phyloP scores from a whole-genome alignment of 2,329 filamentous ascomycete genomes.

The Fusarium liriodendri region DNA sequence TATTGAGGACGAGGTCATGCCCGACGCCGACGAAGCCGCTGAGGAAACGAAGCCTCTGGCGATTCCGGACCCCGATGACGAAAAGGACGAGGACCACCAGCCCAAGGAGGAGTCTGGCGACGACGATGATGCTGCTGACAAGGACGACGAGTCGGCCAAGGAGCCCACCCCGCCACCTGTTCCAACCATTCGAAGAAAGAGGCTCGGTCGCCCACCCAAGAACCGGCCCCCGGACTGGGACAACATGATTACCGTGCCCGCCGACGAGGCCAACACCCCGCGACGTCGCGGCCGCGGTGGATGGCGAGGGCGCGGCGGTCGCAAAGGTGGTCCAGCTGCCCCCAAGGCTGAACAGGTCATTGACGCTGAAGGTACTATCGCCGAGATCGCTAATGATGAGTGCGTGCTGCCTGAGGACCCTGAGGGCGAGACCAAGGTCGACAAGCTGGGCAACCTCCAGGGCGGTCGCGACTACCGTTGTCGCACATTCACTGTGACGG shows the following conservation, averaged over 20 bases:
- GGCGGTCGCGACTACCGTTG: conserved; percentile 93
- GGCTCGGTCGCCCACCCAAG: conserved; percentile 88
- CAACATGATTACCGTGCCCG: conserved; percentile 66
- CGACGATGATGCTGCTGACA: conserved; percentile 51
- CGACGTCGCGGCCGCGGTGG: conserved; percentile 75
- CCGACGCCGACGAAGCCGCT: conserved; percentile 47
- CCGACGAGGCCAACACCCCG: conserved; percentile 67
- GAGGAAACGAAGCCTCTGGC: conserved; percentile 56
- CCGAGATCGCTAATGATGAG: conserved; percentile 92
- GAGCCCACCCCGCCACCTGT: conserved; percentile 68
- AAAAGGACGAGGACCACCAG: conserved; percentile 62
- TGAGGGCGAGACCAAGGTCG: conserved; percentile 93
- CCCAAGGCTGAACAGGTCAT: conserved; percentile 86
- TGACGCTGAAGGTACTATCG: conserved; percentile 92
- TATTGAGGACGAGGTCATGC: conserved; percentile 50
- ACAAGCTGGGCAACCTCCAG: conserved; percentile 85
- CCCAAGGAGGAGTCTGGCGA: conserved; percentile 63
- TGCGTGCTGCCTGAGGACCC: conserved; percentile 87
- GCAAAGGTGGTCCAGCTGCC: conserved; percentile 75
- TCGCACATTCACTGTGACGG: conserved; percentile 90
- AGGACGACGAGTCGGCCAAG: conserved; percentile 58
- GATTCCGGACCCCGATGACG: conserved; percentile 48
- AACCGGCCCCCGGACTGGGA: conserved; percentile 86
- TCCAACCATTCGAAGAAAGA: conserved; percentile 76
- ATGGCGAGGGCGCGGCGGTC: conserved; percentile 76